phyloP scores from a whole-genome alignment of 192 early-diverging fungal species.

The Coemansia sp. region DNA sequence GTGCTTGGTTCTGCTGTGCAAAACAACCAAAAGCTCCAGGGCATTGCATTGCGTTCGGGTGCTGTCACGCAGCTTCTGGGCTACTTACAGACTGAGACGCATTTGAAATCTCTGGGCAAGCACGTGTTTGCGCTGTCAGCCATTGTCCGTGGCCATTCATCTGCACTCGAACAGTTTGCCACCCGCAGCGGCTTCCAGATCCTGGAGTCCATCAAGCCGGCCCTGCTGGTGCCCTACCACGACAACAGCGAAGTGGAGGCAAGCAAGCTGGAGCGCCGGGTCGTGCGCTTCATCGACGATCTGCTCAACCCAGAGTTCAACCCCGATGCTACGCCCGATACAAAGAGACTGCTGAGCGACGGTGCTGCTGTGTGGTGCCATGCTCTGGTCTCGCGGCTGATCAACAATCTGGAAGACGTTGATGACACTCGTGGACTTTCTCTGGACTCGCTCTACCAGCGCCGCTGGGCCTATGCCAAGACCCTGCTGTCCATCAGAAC shows the following conservation, averaged over 20 bases:
- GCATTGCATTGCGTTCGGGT: conserved; percentile 8
- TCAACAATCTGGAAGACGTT: conserved; percentile 11
- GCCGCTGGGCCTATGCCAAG: conserved; percentile 20
- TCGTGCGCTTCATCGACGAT: conserved; percentile 46
- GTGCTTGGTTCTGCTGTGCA: conserved; percentile 60
- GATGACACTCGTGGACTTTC: conserved; percentile 1
- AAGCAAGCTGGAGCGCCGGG: conserved; percentile 19
- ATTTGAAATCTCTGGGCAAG: conserved; percentile 20
- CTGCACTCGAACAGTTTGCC: conserved; percentile 38
- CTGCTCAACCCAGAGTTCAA: conserved; percentile 42
- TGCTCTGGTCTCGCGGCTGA: conserved; percentile 19
- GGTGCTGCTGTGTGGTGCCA: conserved; percentile 36
- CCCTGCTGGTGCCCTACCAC: neutral
- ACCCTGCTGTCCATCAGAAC: conserved; percentile 24
- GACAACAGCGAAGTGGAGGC: conserved; percentile 15
- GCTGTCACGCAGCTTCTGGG: conserved; percentile 26
- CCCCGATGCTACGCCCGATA: conserved; percentile 6
- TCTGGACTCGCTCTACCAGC: conserved; percentile 6
- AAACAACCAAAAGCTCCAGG: conserved; percentile 43
- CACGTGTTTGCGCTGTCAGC: conserved; percentile 49
- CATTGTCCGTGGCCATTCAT: conserved; percentile 39
- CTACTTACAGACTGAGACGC: conserved; percentile 14
- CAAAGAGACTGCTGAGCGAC: conserved; percentile 5
- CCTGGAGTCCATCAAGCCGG: conserved; percentile 19
- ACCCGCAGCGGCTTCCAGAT: conserved; percentile 25